These are phyloP conservation scores for Penicillium sp. DNA, from an alignment of 2,329 filamentous ascomycete genomes.

Conservation along the genomic window DNA sequence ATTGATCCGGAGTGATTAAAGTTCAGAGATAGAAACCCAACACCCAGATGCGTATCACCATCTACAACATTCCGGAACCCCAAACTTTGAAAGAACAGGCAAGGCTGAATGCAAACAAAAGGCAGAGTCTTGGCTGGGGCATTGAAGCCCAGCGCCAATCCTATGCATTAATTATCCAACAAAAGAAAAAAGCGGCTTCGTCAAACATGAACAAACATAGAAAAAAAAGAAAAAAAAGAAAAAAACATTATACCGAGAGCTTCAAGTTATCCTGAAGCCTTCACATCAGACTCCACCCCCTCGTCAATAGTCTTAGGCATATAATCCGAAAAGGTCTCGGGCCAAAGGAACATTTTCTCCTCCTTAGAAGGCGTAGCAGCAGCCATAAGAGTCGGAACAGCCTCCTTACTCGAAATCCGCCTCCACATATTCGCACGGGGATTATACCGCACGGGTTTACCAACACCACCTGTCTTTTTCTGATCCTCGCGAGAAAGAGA, in stretches of 20 bases:
- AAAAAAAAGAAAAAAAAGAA: background rate
- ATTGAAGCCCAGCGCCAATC: conserved; percentile 8
- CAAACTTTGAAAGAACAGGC: background rate
- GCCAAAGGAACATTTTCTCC: conserved; percentile 68
- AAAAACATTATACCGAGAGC: background rate
- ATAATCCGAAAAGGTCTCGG: conserved; percentile 59
- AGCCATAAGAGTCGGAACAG: conserved; percentile 54
- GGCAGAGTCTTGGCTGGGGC: conserved; percentile 12
- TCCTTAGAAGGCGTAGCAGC: conserved; percentile 59
- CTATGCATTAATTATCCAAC: conserved; percentile 8
- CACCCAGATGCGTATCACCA: background rate
- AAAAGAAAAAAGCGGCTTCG: conserved; percentile 1
- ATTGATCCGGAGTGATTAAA: background rate
- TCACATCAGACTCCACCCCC: background rate
- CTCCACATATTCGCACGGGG: conserved; percentile 72
- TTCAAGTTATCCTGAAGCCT: background rate
- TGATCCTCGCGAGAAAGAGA: conserved; percentile 64
- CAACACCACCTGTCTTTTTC: conserved; percentile 63
- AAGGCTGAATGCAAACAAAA: conserved; percentile 1
- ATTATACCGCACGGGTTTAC: conserved; percentile 66
- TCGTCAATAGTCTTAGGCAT: conserved; percentile 35
- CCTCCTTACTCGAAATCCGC: conserved; percentile 62
- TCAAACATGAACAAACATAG: background rate
- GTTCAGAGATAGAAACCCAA: too few species aligned
- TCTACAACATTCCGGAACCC: background rate